These are phyloP conservation scores for Firmiana major DNA, from an alignment of 345 rosid genomes.

Conservation along the genomic window DNA sequence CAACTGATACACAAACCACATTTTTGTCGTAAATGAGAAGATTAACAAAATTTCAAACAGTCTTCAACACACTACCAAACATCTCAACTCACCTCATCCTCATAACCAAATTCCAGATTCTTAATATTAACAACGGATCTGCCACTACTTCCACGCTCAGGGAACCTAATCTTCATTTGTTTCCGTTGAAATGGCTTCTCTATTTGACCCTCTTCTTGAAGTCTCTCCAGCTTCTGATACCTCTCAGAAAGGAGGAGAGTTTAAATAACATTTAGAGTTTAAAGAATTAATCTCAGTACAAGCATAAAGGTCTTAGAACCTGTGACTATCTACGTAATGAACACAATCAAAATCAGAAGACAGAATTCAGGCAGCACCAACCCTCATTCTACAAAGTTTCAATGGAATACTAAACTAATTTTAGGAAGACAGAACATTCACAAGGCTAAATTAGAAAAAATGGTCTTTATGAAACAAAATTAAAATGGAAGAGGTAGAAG, in stretches of 20 bases:
- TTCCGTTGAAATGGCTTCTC: conserved; percentile 92
- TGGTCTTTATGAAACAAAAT: background rate
- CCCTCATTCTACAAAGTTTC: background rate
- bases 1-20: conserved; percentile 41
- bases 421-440: background rate
- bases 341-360: background rate
- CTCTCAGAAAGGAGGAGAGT: conserved; percentile 4
- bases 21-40: conserved; percentile 9
- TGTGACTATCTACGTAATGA: background rate
- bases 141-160: conserved; percentile 94
- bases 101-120: conserved; percentile 71
- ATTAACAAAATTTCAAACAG: background rate
- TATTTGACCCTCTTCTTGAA: conserved; percentile 72
- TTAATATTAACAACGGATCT: conserved; percentile 58
- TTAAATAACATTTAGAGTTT: background rate
- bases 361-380: background rate
- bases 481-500: background rate
- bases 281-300: background rate
- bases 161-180: conserved; percentile 92
- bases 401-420: background rate
- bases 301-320: background rate
- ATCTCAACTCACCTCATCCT: conserved; percentile 54
- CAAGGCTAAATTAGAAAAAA: background rate
- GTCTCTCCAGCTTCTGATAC: conserved; percentile 77
- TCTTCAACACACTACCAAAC: background rate